Evolutionary conservation across 139 green algal genomes (phyloP), one percentile per base, ranked within the genome.

Genomic region (Tetraselmis chui): DNA sequence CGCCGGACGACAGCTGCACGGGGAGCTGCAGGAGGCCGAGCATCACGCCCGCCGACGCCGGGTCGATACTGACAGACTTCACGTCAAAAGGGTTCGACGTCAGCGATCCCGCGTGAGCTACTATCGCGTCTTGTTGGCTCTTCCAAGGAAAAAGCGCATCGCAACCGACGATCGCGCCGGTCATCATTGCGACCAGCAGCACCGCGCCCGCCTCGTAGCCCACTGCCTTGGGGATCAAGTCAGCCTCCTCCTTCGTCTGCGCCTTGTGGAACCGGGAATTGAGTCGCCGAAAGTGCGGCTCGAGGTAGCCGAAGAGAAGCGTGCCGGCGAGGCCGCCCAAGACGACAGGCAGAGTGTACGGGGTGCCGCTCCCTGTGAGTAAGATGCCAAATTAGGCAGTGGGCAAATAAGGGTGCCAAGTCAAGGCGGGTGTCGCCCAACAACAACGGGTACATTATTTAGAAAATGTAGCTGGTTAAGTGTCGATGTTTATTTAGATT

Each of bases 11-110:
- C 76, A 79, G 29, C 29, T 45, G 29, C 29, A 31, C 76, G 5
- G 76, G 76, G 11, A 79, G 29, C 76, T 79, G 76, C 29, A 79
- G 76, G 11, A 79, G 29, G 29, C 76, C 76, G 11, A 79, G 76
- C 29, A 79, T 31, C 11, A 79, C 18, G 29, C 76, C 76, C 5
- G 76, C 76, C 11, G 5, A 27, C 11, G 29, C 29, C 11, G 76
- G 76, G 29, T 79, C 76, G 29, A 31, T 18, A 22, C 29, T 31
- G 76, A 22, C 76, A 18, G 76, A 5, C 11, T 5, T 18, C 76
- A 79, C 11, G 29, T 31, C 29, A 22, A 31, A 31, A 5, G 76
- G 76, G 29, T 45, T 45, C 11, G 29, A 5, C 29, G 76, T 31
- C 11, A 79, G 76, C 29, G 76, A 5, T 5, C 29, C 76, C 11